Base-by-base conservation (phyloP, 306 rosid species). In the Medicago arabica region DNA sequence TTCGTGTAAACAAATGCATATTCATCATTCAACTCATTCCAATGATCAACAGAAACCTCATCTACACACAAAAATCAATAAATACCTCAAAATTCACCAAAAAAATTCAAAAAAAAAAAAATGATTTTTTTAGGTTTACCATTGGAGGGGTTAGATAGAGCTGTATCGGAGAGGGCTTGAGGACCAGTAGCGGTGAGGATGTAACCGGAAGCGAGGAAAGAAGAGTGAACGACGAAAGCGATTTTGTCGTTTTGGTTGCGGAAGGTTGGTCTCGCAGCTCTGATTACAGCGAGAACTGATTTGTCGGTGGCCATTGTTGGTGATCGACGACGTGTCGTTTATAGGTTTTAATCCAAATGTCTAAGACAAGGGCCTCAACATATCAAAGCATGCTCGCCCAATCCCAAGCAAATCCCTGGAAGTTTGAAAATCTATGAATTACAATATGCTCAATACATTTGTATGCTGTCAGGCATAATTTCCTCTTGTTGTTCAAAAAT, bases 301-400 rank as follows among this genome's bases (percentile, higher is more conserved):
- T 84, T 90, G 28, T 86, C 93, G 38, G 5, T 86, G 3, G 87
- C 89, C 97, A 95, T 93, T 8, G 63, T 46, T 47, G 49, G 62
- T 28, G 11, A n/a, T 43, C 7, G 2, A 58, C 51, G 44, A 38
- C 82, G 10, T 40, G 68, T 43, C 57, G 73, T 61, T 76, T 71
- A 13, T n/a, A n/a, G n/a, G n/a, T n/a, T n/a, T n/a, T n/a, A n/a
- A n/a, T n/a, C n/a, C n/a, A n/a, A n/a, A n/a, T n/a, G n/a, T n/a
- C n/a, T 92, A 95, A 77, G 99, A 97, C 88, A 95, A 81, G 50
- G 99, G 99, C 75, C 99, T 87, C 86, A 92, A 79, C 1, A 97
- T 89, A 88, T 95, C 99, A 79, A 92, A 95, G 92, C 99, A 95
- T 57, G 99, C 97, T 58, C 97, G 88, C 51, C 99, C 99, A 71